phyloP scores from a whole-genome alignment of 2,329 filamentous ascomycete genomes.

The Ophiostoma perfectum region DNA sequence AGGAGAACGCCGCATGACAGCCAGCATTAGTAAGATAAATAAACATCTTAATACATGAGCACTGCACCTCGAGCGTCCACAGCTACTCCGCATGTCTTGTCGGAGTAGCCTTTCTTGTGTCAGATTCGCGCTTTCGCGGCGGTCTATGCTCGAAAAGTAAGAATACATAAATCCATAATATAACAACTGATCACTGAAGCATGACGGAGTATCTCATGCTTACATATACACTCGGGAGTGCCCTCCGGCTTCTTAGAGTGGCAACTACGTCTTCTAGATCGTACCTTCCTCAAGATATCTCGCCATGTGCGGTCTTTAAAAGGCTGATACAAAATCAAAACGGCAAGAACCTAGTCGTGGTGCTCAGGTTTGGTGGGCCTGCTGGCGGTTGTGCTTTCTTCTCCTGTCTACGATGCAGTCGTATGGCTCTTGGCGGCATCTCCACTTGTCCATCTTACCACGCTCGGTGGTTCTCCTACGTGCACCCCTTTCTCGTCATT shows the following conservation, averaged over 20 bases:
- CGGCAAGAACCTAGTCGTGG: neutral
- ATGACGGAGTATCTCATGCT: too few relatives aligned
- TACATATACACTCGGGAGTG: neutral
- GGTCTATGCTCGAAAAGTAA: neutral
- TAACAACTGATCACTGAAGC: neutral
- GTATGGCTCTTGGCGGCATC: neutral
- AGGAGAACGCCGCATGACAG: too few relatives aligned
- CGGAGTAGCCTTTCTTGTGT: constrained; percentile 4
- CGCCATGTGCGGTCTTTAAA: too few relatives aligned
- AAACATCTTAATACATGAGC: neutral
- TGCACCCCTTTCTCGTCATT: neutral
- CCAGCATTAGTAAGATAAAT: too few relatives aligned
- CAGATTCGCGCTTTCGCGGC: neutral
- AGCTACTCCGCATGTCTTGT: neutral
- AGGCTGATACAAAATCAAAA: neutral
- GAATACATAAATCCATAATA: neutral
- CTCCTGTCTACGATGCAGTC: neutral
- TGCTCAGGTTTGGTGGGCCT: neutral
- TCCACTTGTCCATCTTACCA: neutral
- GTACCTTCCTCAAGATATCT: neutral
- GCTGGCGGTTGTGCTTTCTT: neutral
- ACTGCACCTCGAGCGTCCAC: neutral
- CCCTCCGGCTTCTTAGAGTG: neutral
- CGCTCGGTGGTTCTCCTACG: neutral
- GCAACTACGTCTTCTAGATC: neutral